Evolutionary conservation across 495 filamentous ascomycete species (phyloP), one percentile per base, ranked within the genome.

Genomic region (Penicillium dipodomyicola): DNA sequence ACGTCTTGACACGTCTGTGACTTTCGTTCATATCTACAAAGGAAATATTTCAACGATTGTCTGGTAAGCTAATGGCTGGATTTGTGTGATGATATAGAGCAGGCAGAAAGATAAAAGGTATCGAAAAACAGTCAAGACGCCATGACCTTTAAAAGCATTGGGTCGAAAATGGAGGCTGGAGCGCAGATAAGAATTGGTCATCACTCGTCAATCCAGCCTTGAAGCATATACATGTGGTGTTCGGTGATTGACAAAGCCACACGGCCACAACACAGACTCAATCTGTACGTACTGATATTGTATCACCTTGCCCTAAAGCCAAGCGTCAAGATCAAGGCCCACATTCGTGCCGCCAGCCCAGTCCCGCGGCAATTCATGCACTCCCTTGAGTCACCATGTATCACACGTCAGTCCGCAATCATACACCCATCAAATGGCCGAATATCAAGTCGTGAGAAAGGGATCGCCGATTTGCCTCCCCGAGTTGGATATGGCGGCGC

Each of bases 121-220:
- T 62, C 60, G 15, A 48, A 50, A 50, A 60, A 30, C 40, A 62
- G 45, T 50, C 56, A 65, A 52, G 58, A 68, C 63, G 63, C 65
- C 63, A 40, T 52, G 55, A 40, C 59, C 56, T 49, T 49, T 40
- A 7, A 48, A 46, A 51, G 46, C 49, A 54, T 56, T 35, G 55
- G 55, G 32, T 40, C 22, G 46, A 49, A 63, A 61, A 29, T 47
- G 39, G 30, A 57, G 49, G 23, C 15, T 48, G 19, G n/a, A 47
- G 55, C 40, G 45, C 22, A 61, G 63, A 63, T 54, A 61, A 54
- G 33, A 58, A 57, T 60, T 54, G 52, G 54, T 64, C 60, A 30
- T 61, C 54, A 60, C 57, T 60, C 60, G 48, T 65, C 54, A 60
- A 41, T 55, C 54, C 55, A 58, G 54, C 57, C 42, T 39, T 50